These are phyloP conservation scores for Zasmidium cellare DNA, from an alignment of 2,329 filamentous ascomycete species.

Conservation along the genomic window DNA sequence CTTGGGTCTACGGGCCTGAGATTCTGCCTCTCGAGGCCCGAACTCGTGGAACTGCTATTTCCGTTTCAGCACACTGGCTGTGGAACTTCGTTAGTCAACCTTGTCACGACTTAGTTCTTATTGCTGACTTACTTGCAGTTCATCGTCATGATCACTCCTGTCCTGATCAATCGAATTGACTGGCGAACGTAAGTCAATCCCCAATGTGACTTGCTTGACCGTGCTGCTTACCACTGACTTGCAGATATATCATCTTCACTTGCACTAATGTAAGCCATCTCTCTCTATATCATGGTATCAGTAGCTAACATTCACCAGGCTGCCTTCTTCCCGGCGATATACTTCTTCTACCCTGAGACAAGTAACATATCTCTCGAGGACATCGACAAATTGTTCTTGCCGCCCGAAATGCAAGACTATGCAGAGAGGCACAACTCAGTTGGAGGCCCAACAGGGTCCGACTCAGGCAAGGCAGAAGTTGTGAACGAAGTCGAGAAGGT, in stretches of 20 bases:
- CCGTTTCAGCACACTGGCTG: constrained; percentile 49
- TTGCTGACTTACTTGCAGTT: constrained; percentile 22
- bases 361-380: constrained; percentile 41
- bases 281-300: constrained; percentile 1
- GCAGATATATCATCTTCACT: constrained; percentile 31
- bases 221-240: not conserved
- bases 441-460: constrained; percentile 2
- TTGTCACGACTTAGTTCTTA: constrained; percentile 16
- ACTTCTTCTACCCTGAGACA: constrained; percentile 22
- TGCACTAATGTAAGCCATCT: constrained; percentile 38
- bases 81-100: constrained; percentile 46
- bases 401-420: constrained; percentile 12
- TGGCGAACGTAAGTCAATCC: constrained; percentile 20
- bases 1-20: constrained; percentile 42
- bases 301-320: constrained; percentile 3
- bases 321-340: not conserved
- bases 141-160: constrained; percentile 37
- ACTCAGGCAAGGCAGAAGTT: constrained; percentile 8
- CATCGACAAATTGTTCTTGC: constrained; percentile 17
- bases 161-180: constrained; percentile 30
- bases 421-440: constrained; percentile 4
- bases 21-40: constrained; percentile 51
- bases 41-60: constrained; percentile 48
- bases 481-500: constrained; percentile 10
- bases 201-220: not conserved